Evolutionary conservation across 306 rosid species (phyloP).

Genomic region (Cicer bijugum): DNA sequence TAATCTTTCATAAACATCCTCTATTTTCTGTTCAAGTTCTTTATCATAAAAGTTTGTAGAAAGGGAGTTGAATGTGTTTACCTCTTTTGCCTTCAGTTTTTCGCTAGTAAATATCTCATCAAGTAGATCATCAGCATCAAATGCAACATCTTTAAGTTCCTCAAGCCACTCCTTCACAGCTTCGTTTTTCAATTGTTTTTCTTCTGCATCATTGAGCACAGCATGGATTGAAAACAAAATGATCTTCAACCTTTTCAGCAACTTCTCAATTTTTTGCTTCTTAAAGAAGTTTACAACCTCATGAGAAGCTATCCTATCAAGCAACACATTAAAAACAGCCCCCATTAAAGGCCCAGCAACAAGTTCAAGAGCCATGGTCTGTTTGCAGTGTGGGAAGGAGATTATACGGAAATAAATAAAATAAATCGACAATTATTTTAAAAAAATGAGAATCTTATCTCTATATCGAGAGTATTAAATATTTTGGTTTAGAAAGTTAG

Average conservation of each 20-base stretch:
- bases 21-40: slow-evolving; percentile 32
- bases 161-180: slow-evolving; percentile 57
- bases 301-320: slow-evolving; percentile 46
- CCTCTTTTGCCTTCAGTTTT: slow-evolving; percentile 21
- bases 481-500: too few species aligned
- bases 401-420: slow-evolving; percentile 20
- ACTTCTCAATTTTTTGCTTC: slow-evolving; percentile 36
- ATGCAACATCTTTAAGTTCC: slow-evolving; percentile 50
- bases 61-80: background rate
- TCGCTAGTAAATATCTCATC: slow-evolving; percentile 49
- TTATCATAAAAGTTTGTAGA: background rate
- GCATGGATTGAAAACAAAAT: slow-evolving; percentile 46
- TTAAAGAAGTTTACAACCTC: slow-evolving; percentile 46
- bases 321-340: slow-evolving; percentile 47
- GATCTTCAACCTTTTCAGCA: slow-evolving; percentile 51
- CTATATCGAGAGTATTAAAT: too few species aligned
- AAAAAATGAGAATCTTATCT: too few species aligned
- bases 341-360: slow-evolving; percentile 56
- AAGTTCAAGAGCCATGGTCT: slow-evolving; percentile 49
- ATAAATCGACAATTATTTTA: background rate
- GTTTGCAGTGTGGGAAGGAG: slow-evolving; percentile 3
- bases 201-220: slow-evolving; percentile 56
- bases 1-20: slow-evolving; percentile 44
- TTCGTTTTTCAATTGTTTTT: slow-evolving; percentile 48
- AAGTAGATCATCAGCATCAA: slow-evolving; percentile 50